phyloP scores from a whole-genome alignment of 2,329 filamentous ascomycete species.

The Tolypocladium tundrense region DNA sequence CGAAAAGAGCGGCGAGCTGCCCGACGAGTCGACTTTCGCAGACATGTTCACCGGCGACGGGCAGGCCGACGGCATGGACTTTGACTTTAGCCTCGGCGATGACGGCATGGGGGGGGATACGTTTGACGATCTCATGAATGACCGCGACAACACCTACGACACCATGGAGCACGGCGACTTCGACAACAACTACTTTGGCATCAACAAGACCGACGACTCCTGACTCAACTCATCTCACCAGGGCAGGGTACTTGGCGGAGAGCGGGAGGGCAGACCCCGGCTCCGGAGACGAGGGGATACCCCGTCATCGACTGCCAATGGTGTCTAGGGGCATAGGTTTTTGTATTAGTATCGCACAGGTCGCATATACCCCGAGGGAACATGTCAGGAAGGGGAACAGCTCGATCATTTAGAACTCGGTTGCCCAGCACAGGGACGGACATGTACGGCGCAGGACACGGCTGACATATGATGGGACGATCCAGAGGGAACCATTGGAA shows the following conservation, averaged over 20 bases:
- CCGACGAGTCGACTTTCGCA: constrained; percentile 24
- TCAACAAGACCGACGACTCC: constrained; percentile 16
- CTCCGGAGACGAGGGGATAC: neutral
- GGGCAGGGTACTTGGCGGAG: neutral
- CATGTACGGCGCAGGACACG: neutral
- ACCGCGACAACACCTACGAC: constrained; percentile 30
- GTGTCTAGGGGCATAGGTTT: neutral
- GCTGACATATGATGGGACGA: neutral
- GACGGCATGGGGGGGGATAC: constrained; percentile 24
- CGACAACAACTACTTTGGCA: constrained; percentile 35
- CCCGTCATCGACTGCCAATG: neutral
- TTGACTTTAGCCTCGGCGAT: constrained; percentile 18
- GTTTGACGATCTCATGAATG: constrained; percentile 40
- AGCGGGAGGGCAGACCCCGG: neutral
- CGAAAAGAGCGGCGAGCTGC: constrained; percentile 17
- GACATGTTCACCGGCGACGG: constrained; percentile 37
- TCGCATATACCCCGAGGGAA: neutral
- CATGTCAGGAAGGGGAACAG: neutral
- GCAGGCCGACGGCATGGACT: constrained; percentile 26
- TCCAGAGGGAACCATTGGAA: neutral
- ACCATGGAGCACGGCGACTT: constrained; percentile 34
- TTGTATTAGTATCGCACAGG: neutral
- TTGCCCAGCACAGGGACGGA: neutral
- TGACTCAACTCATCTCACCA: constrained; percentile 2
- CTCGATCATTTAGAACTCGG: neutral